Conservation (phyloP, 768 basidiomycete genomes). For the Gyrodon lividus region DNA sequence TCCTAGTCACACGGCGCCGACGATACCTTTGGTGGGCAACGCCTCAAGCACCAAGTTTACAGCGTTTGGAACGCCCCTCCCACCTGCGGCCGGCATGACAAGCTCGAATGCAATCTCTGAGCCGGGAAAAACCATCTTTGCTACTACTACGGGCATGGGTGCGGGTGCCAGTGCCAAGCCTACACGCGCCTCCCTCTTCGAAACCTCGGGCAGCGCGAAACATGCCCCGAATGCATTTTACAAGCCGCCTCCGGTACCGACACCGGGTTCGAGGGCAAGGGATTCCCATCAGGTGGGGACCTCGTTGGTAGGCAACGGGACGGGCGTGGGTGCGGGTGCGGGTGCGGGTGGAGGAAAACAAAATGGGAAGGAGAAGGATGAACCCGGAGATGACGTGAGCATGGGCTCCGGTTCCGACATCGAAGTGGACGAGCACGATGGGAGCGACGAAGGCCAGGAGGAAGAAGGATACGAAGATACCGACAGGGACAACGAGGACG, state of each 20-base stretch:
- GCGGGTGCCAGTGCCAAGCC: slow-evolving; percentile 2
- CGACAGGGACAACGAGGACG: slow-evolving; percentile 14
- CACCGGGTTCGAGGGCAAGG: neutral
- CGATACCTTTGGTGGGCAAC: no score
- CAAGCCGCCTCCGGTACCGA: slow-evolving; percentile 41
- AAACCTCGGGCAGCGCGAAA: slow-evolving; percentile 47
- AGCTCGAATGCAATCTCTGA: neutral
- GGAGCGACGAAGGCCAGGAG: neutral
- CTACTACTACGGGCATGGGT: neutral
- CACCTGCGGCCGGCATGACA: neutral
- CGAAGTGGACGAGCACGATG: slow-evolving; percentile 10
- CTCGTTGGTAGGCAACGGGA: neutral
- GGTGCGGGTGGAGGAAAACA: neutral
- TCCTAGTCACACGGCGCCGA: no score
- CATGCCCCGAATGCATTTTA: slow-evolving; percentile 67
- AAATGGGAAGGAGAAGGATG: slow-evolving; percentile 8
- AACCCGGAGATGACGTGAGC: slow-evolving; percentile 17
- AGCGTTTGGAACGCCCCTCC: slow-evolving; percentile 27
- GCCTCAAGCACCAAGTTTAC: slow-evolving; percentile 16
- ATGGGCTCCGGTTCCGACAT: slow-evolving; percentile 20
- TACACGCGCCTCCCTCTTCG: slow-evolving; percentile 36
- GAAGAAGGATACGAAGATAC: slow-evolving; percentile 2
- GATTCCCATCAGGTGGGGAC: slow-evolving; percentile 2
- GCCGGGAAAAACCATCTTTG: no score
- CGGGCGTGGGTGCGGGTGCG: neutral